Base-by-base conservation (phyloP, 2,329 filamentous ascomycete species). In the Neonectria coccinea region DNA sequence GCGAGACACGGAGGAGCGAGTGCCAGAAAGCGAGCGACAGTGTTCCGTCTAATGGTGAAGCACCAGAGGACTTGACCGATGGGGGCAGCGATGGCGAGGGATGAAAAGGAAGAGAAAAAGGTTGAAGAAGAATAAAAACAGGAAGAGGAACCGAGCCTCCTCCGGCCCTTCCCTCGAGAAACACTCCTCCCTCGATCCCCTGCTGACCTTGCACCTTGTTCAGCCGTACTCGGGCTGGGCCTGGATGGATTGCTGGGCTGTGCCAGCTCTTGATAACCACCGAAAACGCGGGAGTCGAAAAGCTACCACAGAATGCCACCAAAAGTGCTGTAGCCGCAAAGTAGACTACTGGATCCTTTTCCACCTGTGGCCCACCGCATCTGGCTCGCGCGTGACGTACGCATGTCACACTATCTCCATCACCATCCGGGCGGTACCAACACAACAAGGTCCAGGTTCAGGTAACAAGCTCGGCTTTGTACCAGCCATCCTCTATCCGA, bases 351-450 rank as follows among this genome's bases (percentile, higher is more conserved):
- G 36, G 36, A n/a, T 48, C 20, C 45, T 16, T 25, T 25, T 25
- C 45, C 45, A 16, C 55, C 18, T 39, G 39, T 31, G 16, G 18
- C 20, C 42, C 44, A 36, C 45, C 55, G 45, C 47, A 52, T 62
- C 53, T 47, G 53, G 52, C 31, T 22, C 39, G 54, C 54, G 53
- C 59, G 59, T 62, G 59, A 62, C 59, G 59, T 62, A 62, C 54
- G 39, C 54, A 56, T 53, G 45, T 36, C 48, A 52, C 59, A 53
- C 47, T 52, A 9, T 41, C 45, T 18, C 25, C 33, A 48, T 42
- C 51, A 39, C 44, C 51, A 54, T 22, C 18, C 31, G 54, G 44
- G 22, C 51, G 33, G 33, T 48, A 51, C 31, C n/a, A 51, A 36
- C 47, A 36, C 9, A 25, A 50, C 14, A 50, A 50, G 25, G 45